These are phyloP conservation scores for Clonostachys sp. DNA, from an alignment of 2,329 filamentous ascomycete genomes.

Conservation along the genomic window DNA sequence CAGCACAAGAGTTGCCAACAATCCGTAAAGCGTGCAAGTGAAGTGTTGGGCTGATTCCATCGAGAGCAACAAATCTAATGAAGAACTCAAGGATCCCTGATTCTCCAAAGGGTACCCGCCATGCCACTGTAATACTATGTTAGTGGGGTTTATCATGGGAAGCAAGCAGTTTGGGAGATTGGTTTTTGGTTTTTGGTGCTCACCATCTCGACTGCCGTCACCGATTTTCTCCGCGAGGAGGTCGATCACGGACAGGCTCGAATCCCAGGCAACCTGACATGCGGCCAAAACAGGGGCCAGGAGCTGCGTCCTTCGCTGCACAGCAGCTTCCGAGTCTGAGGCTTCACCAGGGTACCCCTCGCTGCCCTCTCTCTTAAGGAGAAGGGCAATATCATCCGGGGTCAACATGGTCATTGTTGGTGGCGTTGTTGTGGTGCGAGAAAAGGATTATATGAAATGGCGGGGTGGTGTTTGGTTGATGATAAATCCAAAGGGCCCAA, in stretches of 20 bases:
- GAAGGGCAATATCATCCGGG: constrained; percentile 26
- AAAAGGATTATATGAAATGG: too few species aligned
- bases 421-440: too few species aligned
- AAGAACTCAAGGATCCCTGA: constrained; percentile 56
- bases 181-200: constrained; percentile 12
- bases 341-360: constrained; percentile 16
- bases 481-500: not conserved
- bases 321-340: constrained; percentile 11
- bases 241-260: constrained; percentile 35
- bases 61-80: constrained; percentile 35
- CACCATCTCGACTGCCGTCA: constrained; percentile 51
- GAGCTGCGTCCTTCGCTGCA: constrained; percentile 15
- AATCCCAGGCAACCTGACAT: constrained; percentile 32
- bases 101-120: constrained; percentile 51
- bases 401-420: constrained; percentile 13
- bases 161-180: not conserved
- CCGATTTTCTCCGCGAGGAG: constrained; percentile 45
- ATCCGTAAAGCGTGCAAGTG: constrained; percentile 51
- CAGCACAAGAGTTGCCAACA: constrained; percentile 59
- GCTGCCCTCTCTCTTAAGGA: constrained; percentile 26
- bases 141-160: constrained; percentile 3
- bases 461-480: too few species aligned
- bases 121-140: constrained; percentile 35
- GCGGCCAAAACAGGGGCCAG: constrained; percentile 30
- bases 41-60: constrained; percentile 33